These are phyloP conservation scores for Alternaria rosae DNA, from an alignment of 2,329 filamentous ascomycete genomes.

Conservation along the genomic window DNA sequence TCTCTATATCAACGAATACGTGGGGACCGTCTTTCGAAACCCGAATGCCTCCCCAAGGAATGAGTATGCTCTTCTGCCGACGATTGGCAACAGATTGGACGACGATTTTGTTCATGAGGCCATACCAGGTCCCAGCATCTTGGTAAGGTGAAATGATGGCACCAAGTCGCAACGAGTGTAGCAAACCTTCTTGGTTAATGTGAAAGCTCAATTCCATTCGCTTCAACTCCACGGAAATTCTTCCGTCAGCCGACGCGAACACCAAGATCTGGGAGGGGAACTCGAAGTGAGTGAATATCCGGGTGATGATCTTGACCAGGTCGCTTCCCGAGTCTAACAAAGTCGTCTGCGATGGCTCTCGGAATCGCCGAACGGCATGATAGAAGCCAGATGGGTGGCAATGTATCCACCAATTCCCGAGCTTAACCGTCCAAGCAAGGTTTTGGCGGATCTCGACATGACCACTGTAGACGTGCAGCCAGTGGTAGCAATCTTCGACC, in stretches of 20 bases:
- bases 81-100: conserved; percentile 56
- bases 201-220: conserved; percentile 62
- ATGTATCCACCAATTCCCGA: conserved; percentile 52
- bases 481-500: conserved; percentile 64
- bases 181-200: conserved; percentile 54
- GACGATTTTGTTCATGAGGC: conserved; percentile 66
- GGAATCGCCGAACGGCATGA: conserved; percentile 16
- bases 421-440: conserved; percentile 51
- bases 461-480: conserved; percentile 60
- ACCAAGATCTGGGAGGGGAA: conserved; percentile 53
- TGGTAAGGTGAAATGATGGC: conserved; percentile 62
- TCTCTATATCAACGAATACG: conserved; percentile 51
- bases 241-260: conserved; percentile 51
- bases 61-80: conserved; percentile 60
- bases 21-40: conserved; percentile 48
- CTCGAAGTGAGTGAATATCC: conserved; percentile 63
- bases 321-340: conserved; percentile 61
- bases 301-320: conserved; percentile 50
- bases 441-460: conserved; percentile 62
- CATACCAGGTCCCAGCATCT: conserved; percentile 67
- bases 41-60: conserved; percentile 57
- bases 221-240: conserved; percentile 59
- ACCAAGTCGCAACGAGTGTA: conserved; percentile 60
- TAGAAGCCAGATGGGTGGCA: conserved; percentile 30
- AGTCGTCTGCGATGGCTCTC: conserved; percentile 33